These are phyloP conservation scores for Neonectria ditissima DNA, from an alignment of 2,329 filamentous ascomycete species.

Conservation along the genomic window DNA sequence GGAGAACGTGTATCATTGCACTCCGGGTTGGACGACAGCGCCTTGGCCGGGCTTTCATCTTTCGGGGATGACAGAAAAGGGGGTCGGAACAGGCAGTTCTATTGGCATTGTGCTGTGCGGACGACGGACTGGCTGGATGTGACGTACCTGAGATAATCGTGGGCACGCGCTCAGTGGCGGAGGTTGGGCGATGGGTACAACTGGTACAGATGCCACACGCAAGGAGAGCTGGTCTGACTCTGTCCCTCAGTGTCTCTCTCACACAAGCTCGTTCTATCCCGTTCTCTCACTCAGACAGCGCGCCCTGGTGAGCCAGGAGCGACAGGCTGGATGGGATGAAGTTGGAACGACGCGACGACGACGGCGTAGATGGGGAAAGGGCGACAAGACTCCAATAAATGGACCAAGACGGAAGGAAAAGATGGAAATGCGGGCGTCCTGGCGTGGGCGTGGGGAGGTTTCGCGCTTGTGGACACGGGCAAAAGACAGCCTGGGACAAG, in stretches of 20 bases:
- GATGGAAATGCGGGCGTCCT: conserved; percentile 38
- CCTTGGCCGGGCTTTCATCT: conserved; percentile 29
- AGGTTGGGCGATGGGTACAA: conserved; percentile 26
- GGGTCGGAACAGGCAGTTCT: conserved; percentile 24
- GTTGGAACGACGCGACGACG: conserved; percentile 28
- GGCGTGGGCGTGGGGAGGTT: conserved; percentile 22
- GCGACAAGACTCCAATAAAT: conserved; percentile 17
- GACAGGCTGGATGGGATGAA: conserved; percentile 42
- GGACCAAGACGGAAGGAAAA: conserved; percentile 17
- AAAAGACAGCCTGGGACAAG: conserved; percentile 25
- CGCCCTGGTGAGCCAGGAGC: conserved; percentile 45
- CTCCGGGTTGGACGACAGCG: conserved; percentile 16
- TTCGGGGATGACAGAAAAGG: conserved; percentile 24
- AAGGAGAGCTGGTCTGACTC: not conserved
- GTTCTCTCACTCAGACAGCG: conserved; percentile 44
- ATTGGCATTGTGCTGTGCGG: conserved; percentile 14
- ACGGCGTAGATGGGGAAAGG: conserved; percentile 25
- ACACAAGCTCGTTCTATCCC: conserved; percentile 18
- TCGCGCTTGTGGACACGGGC: conserved; percentile 35
- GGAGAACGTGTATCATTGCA: conserved; percentile 23
- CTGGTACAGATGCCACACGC: conserved; percentile 35
- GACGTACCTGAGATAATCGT: conserved; percentile 42
- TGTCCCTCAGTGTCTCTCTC: conserved; percentile 16
- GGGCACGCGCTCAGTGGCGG: conserved; percentile 15
- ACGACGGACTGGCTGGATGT: conserved; percentile 38